Evolutionary conservation across 805 yeast species (phyloP), one percentile per base, ranked within the genome.

Genomic region (Geotrichum ghanense): DNA sequence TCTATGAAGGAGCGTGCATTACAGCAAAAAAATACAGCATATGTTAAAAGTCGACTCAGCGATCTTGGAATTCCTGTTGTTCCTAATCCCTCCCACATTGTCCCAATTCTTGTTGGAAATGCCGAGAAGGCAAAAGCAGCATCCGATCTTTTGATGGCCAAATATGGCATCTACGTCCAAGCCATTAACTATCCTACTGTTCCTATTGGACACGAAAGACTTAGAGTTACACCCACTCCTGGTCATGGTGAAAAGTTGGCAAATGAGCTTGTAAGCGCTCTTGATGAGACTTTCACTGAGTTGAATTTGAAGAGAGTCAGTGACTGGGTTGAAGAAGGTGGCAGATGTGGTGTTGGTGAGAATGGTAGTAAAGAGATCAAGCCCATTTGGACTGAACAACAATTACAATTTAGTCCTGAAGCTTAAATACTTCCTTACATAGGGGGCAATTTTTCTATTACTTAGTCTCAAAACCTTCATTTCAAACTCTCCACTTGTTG

Each of bases 181-280:
- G 96, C 97, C 42, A 92, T 92, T 65, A 92, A 92, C 71, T 92
- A 83, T 79, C 99, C 99, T 51, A 92, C 98, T 21, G 98, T 92
- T 50, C 82, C 96, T 17, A 79, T 83, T 55, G 98, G 98, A 50
- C 82, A 88, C 54, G 99, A 92, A 70, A 81, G 98, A 64, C 77
- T 92, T 59, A 81, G 99, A 69, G 79, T 92, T 61, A 92, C 99
- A n/a, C 97, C 99, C 47, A 89, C 98, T 39, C 99, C 99, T 31
- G 97, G 96, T 46, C 99, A 92, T 64, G 76, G 79, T 17, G 73
- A 78, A 49, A 84, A 81, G 48, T 72, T 86, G 44, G 74, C 90
- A 45, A 86, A 88, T 62, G 73, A 78, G 53, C 74, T 92, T 56
- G 73, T 92, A 46, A 76, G 69, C 9, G 87, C 97, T 10, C 71